Evolutionary conservation across 306 rosid genomes (phyloP), one percentile per base, ranked within the genome.

Genomic region (Mucuna pruriens): DNA sequence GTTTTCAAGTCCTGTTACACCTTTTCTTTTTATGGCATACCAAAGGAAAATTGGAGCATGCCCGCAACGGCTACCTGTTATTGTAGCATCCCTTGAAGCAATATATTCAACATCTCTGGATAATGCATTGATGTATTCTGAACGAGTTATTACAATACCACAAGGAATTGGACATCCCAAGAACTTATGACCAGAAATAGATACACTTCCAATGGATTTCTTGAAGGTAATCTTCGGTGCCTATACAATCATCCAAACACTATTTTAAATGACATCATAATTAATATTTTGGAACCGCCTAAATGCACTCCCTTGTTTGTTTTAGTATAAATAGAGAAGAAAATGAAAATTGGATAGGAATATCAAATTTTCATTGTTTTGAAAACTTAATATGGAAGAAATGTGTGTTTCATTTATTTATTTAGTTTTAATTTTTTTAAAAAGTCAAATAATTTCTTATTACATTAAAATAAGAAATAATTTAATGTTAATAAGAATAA

Each of bases 1-100:
- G n/a, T 90, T 89, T 58, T 89, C 79, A 57, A 92, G 83, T 17
- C 94, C 94, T 33, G 51, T 66, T 60, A 84, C 84, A 38, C 96
- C 95, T 76, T 81, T 92, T 46, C 16, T 77, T 88, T 87, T 83
- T 9, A 92, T 83, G 64, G 94, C 88, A 77, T 89, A 89, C 94
- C 97, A 93, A 2, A 92, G 81, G 80, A 89, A 92, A 36, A 92
- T 89, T 3, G 94, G 83, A 22, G 92, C 91, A 83, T 89, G 94
- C 31, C 97, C 93, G 15, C 85, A 75, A 61, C 92, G 87, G 60
- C 94, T 91, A 38, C 97, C 94, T 84, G 90, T 88, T 77, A 93
- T 93, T 19, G 94, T 93, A 22, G 83, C 87, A 66, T 93, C 97
- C 68, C 92, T 87, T 16, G 97, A 93, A 58, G 85, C 93, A 33